phyloP scores from a whole-genome alignment of 1,284 basidiomycete species.

The Trichosporon faecale region DNA sequence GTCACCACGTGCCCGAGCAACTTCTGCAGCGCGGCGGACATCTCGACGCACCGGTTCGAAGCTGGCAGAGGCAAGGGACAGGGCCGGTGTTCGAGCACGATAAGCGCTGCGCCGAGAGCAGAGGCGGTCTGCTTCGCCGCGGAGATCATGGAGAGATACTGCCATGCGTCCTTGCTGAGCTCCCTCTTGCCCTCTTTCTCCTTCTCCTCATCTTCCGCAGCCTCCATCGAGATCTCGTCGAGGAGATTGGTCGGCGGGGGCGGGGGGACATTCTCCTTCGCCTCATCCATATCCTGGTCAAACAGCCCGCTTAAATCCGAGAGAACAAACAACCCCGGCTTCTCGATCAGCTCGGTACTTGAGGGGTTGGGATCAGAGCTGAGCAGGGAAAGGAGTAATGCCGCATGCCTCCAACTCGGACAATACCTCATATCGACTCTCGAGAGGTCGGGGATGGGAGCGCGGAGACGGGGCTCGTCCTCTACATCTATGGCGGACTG shows the following conservation, averaged over 20 bases:
- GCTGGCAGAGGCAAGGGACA: not conserved
- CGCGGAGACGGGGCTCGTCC: constrained; percentile 38
- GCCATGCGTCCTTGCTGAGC: not conserved
- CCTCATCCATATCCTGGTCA: constrained; percentile 26
- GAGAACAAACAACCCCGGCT: constrained; percentile 36
- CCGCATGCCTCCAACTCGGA: constrained; percentile 32
- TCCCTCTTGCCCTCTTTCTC: constrained; percentile 5
- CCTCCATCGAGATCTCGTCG: not conserved
- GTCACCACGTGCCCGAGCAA: not conserved
- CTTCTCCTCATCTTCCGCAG: not conserved
- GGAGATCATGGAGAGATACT: not conserved
- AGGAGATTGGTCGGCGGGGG: too few species aligned
- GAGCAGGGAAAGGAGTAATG: constrained; percentile 35
- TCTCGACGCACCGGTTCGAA: not conserved
- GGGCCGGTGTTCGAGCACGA: not conserved
- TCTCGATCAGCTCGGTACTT: constrained; percentile 12
- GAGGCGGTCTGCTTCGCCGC: not conserved
- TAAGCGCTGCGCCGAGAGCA: not conserved
- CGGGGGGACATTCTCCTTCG: constrained; percentile 32
- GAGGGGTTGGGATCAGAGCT: not conserved
- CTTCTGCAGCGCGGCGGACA: not conserved
- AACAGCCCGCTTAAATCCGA: constrained; percentile 37
- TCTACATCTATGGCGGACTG: constrained; percentile 35
- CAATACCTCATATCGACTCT: constrained; percentile 40
- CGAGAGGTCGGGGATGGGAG: constrained; percentile 21